Evolutionary conservation across 495 filamentous ascomycete species (phyloP).

Genomic region (Trypethelium eluteriae): DNA sequence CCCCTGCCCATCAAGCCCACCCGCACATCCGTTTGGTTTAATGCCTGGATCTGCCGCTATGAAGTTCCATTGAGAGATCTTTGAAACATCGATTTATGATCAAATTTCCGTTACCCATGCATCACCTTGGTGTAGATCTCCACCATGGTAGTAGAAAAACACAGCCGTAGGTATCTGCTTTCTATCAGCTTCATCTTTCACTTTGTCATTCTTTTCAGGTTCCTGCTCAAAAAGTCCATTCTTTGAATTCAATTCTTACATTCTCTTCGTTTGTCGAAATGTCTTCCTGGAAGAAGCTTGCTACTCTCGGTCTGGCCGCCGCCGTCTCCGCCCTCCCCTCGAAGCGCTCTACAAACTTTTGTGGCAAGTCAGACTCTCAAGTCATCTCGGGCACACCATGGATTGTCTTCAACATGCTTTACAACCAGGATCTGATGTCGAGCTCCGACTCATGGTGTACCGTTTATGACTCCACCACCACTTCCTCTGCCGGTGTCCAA

Average conservation of each 20-base stretch:
- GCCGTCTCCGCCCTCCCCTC: neutral
- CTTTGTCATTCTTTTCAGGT: neutral
- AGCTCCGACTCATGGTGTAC: slow-evolving; percentile 33
- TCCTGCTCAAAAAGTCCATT: neutral
- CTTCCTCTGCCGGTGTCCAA: slow-evolving; percentile 16
- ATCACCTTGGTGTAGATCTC: neutral
- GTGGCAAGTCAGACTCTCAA: slow-evolving; percentile 30
- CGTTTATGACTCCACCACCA: slow-evolving; percentile 29
- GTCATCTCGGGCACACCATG: slow-evolving; percentile 33
- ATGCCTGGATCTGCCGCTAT: too few relatives aligned
- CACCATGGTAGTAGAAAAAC: neutral
- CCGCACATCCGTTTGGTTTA: too few relatives aligned
- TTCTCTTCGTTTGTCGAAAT: neutral
- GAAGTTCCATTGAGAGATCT: neutral
- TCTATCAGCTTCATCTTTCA: neutral
- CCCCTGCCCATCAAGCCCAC: neutral
- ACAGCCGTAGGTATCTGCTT: neutral
- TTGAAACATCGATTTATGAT: neutral
- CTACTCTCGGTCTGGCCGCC: neutral
- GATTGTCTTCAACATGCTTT: slow-evolving; percentile 41
- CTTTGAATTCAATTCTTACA: neutral
- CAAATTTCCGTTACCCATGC: neutral
- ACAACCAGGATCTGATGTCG: slow-evolving; percentile 28
- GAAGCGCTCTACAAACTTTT: slow-evolving; percentile 17
- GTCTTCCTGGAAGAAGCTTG: slow-evolving; percentile 8